A percentile compares a stretch with the other conserved stretches of the same genome.
Conservation (phyloP, 306 rosid genomes). For the Cucurbita maxima region DNA sequence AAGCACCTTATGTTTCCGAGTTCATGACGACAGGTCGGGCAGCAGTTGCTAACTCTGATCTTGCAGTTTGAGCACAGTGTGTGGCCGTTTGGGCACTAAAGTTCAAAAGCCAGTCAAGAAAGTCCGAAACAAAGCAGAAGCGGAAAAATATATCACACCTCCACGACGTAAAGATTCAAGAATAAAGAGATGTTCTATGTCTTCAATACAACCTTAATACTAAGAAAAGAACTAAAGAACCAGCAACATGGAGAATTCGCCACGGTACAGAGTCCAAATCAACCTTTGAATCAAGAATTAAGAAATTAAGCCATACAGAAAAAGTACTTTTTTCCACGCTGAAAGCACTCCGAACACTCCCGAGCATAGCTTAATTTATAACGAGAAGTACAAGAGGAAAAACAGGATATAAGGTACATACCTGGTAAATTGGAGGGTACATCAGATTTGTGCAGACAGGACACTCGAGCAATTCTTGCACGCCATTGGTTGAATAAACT, state of each 20-base stretch:
- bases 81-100: constrained; percentile 97
- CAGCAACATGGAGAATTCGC: not conserved
- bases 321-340: not conserved
- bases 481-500: constrained; percentile 54
- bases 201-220: not conserved
- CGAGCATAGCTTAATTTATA: not conserved
- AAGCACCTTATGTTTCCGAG: constrained; percentile 80
- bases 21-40: constrained; percentile 77
- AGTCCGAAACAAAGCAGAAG: not conserved
- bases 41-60: constrained; percentile 54
- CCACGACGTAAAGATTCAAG: not conserved
- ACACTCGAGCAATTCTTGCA: constrained; percentile 76
- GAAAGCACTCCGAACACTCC: not conserved
- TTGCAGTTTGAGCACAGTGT: constrained; percentile 80
- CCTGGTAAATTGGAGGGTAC: constrained; percentile 98
- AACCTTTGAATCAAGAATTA: not conserved
- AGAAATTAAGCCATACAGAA: not conserved
- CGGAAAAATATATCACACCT: not conserved
- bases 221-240: not conserved
- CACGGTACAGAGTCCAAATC: not conserved
- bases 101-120: not conserved
- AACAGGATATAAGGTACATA: constrained; percentile 6
- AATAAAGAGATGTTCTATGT: not conserved
- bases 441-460: constrained; percentile 69
- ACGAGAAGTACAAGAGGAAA: not conserved